Conservation (phyloP, 73 alveolate genomes). For the Durusdinium trenchii region DNA sequence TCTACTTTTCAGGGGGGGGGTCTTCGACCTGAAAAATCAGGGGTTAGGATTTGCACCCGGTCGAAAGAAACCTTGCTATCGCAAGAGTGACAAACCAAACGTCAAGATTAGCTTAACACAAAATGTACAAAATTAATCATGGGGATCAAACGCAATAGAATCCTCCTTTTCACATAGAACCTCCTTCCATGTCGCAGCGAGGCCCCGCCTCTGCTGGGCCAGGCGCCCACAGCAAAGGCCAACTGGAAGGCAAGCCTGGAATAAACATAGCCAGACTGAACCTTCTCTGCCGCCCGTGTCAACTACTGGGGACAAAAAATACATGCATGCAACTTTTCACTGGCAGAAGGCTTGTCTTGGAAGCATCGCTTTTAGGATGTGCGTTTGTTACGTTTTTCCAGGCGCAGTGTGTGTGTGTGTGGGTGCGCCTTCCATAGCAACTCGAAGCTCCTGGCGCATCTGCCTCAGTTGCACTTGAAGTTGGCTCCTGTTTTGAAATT, state of each 20-base stretch:
- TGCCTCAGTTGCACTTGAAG: too few species aligned
- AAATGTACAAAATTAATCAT: not conserved
- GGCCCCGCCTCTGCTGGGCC: constrained; percentile 70
- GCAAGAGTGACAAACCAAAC: not conserved
- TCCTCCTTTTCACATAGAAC: too few species aligned
- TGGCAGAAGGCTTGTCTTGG: not conserved
- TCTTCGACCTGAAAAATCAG: too few species aligned
- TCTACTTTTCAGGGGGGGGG: too few species aligned
- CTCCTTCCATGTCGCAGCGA: too few species aligned
- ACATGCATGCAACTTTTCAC: not conserved
- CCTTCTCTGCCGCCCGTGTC: too few species aligned
- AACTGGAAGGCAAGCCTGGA: not conserved
- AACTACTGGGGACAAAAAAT: too few species aligned
- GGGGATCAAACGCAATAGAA: too few species aligned
- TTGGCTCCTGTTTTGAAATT: too few species aligned
- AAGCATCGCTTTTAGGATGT: not conserved
- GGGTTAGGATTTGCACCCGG: too few species aligned
- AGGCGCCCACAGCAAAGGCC: constrained; percentile 47
- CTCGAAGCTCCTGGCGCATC: constrained; percentile 27
- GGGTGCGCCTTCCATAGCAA: constrained; percentile 27
- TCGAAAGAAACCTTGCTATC: not conserved
- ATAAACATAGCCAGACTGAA: too few species aligned
- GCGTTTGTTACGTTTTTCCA: not conserved
- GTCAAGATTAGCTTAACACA: not conserved
- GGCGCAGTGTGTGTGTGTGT: not conserved